Evolutionary conservation across 2,329 filamentous ascomycete genomes (phyloP).

Genomic region (Acarospora socialis): DNA sequence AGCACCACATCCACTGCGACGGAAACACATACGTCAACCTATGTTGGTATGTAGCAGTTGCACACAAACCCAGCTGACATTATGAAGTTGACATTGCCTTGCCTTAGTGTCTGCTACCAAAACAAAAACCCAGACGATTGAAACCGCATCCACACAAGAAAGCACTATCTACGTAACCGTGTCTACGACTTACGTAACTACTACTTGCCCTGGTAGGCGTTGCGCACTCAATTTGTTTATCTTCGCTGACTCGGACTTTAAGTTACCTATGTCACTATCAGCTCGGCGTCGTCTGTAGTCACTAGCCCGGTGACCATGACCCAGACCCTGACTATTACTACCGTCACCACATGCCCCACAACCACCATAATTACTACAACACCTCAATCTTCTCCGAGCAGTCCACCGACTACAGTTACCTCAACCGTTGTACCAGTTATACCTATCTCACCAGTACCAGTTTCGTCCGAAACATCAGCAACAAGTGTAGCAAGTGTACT

Average conservation of each 20-base stretch:
- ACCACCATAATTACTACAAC: conserved; percentile 15
- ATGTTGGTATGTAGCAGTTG: not conserved
- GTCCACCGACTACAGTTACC: conserved; percentile 16
- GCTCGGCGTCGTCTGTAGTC: not conserved
- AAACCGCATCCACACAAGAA: conserved; percentile 1
- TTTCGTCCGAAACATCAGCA: too few species aligned
- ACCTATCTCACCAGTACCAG: too few species aligned
- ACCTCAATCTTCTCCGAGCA: conserved; percentile 15
- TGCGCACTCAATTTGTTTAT: not conserved
- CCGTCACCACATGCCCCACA: conserved; percentile 15
- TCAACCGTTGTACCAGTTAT: conserved; percentile 16
- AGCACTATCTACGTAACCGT: conserved; percentile 6
- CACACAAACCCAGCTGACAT: not conserved
- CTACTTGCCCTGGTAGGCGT: conserved; percentile 19
- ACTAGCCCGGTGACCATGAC: not conserved
- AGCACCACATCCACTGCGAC: not conserved
- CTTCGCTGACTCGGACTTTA: conserved; percentile 3
- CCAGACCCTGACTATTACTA: too few species aligned
- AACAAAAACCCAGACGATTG: not conserved
- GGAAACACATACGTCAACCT: not conserved
- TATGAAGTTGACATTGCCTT: not conserved
- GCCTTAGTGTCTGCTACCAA: not conserved
- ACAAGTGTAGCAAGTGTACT: too few species aligned
- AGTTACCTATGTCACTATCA: not conserved
- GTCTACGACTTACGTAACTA: conserved; percentile 17